Percentiles rank a stretch among this genome's conserved stretches.
Conservation (phyloP, 1,284 basidiomycete species). For the Apiotrichum domesticum region DNA sequence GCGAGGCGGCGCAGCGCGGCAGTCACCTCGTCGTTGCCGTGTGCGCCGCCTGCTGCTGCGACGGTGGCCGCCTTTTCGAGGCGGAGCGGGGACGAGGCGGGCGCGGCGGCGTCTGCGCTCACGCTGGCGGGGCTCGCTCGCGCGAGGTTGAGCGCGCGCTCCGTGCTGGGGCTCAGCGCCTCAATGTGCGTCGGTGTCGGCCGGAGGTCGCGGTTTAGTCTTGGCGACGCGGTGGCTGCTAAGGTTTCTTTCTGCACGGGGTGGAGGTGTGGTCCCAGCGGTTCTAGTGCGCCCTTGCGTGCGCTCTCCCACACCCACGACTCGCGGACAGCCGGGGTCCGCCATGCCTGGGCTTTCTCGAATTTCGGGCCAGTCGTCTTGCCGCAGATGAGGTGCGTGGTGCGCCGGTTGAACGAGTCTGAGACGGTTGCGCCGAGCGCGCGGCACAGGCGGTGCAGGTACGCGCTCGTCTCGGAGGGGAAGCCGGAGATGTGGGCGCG, state of each 20-base stretch:
- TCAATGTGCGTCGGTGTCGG: too few species aligned
- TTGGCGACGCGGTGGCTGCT: too few species aligned
- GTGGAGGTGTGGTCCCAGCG: slow-evolving; percentile 20
- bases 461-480: slow-evolving; percentile 28
- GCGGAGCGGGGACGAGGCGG: neutral
- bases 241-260: neutral
- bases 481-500: slow-evolving; percentile 39
- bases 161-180: slow-evolving; percentile 20
- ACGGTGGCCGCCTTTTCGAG: neutral
- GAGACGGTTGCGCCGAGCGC: slow-evolving; percentile 32
- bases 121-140: neutral
- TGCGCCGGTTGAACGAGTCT: slow-evolving; percentile 26
- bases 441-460: slow-evolving; percentile 30
- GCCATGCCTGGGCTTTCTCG: slow-evolving; percentile 35
- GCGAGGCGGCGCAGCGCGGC: slow-evolving; percentile 14
- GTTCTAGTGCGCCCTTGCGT: slow-evolving; percentile 23
- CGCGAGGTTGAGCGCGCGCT: slow-evolving; percentile 23
- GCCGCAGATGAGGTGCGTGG: slow-evolving; percentile 36
- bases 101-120: slow-evolving; percentile 3
- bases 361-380: slow-evolving; percentile 30
- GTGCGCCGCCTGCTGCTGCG: neutral
- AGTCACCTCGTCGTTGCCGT: slow-evolving; percentile 8
- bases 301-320: slow-evolving; percentile 39
- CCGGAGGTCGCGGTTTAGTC: too few species aligned
- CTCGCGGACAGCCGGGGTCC: slow-evolving; percentile 29